These are phyloP conservation scores for Fusarium palustre DNA, from an alignment of 2,329 filamentous ascomycete genomes.

Conservation along the genomic window DNA sequence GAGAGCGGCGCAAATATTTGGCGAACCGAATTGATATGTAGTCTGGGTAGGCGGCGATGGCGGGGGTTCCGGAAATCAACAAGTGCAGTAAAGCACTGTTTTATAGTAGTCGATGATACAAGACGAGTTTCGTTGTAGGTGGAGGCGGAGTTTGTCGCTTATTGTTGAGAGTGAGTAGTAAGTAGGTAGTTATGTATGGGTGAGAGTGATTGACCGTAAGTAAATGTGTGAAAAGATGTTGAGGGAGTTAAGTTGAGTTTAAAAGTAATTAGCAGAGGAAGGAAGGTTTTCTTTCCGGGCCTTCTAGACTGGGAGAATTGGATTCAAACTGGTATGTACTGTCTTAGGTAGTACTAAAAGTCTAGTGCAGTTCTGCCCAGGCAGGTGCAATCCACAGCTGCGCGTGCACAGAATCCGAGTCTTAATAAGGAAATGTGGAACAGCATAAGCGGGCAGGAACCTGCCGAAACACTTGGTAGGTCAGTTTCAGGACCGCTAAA, in stretches of 20 bases:
- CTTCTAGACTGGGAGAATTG: conserved; percentile 30
- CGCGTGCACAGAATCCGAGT: conserved; percentile 33
- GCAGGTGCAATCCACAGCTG: background rate
- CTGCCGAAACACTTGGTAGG: conserved; percentile 30
- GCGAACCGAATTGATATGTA: conserved; percentile 9
- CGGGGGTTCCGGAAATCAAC: conserved; percentile 27
- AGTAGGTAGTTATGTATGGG: no score
- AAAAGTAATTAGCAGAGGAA: conserved; percentile 18
- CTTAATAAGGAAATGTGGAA: conserved; percentile 35
- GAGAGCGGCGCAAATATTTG: conserved; percentile 14
- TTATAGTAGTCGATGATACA: conserved; percentile 22
- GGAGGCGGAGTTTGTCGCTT: conserved; percentile 14
- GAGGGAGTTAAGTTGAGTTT: conserved; percentile 24
- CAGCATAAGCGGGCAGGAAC: conserved; percentile 10
- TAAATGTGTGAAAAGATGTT: background rate
- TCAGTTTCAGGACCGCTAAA: conserved; percentile 35
- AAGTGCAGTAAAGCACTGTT: conserved; percentile 12
- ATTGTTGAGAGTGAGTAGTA: background rate
- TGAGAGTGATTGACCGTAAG: background rate
- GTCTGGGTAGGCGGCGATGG: conserved; percentile 25
- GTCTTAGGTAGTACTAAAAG: background rate
- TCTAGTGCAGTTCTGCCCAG: background rate
- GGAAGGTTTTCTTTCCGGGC: conserved; percentile 42
- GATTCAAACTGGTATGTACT: conserved; percentile 14
- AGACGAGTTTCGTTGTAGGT: conserved; percentile 12